These are phyloP conservation scores for Gracilaria vermiculophylla DNA, from an alignment of 23 red algal species.

Conservation along the genomic window DNA sequence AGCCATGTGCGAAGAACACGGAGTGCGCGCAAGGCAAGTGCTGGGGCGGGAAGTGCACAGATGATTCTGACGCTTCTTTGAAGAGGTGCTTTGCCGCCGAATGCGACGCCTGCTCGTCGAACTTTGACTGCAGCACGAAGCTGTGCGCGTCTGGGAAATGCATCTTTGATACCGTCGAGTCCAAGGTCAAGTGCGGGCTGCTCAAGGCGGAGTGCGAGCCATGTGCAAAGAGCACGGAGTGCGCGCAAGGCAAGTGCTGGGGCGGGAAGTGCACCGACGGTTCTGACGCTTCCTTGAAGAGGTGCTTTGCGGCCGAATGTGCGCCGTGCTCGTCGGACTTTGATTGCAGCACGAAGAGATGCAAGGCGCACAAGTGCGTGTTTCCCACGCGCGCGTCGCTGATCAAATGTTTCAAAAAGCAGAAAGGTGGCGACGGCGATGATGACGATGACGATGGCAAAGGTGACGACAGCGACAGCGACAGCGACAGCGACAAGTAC, in stretches of 20 bases:
- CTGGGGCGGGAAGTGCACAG: constrained; percentile 9
- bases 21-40: constrained; percentile 35
- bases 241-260: not conserved
- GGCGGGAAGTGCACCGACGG: constrained; percentile 23
- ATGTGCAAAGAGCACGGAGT: not conserved
- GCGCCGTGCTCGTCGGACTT: constrained; percentile 5
- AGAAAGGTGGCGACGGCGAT: too few relatives aligned
- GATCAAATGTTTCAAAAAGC: constrained; percentile 23
- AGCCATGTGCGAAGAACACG: not conserved
- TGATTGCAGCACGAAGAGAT: constrained; percentile 2
- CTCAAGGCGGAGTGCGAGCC: constrained; percentile 4
- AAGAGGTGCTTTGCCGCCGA: constrained; percentile 24
- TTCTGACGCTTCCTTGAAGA: not conserved
- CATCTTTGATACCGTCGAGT: constrained; percentile 8
- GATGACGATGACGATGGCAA: too few relatives aligned
- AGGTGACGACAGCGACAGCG: too few relatives aligned
- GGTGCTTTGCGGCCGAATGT: constrained; percentile 35
- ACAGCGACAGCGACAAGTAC: too few relatives aligned
- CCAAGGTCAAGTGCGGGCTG: constrained; percentile 32
- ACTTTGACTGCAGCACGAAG: constrained; percentile 27
- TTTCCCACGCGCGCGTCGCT: not conserved
- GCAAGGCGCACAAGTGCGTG: constrained; percentile 17
- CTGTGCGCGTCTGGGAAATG: constrained; percentile 18
- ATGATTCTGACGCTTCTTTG: not conserved
- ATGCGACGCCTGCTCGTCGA: not conserved